phyloP scores from a whole-genome alignment of 2,329 filamentous ascomycete species.

The Aspergillus arachidicola region DNA sequence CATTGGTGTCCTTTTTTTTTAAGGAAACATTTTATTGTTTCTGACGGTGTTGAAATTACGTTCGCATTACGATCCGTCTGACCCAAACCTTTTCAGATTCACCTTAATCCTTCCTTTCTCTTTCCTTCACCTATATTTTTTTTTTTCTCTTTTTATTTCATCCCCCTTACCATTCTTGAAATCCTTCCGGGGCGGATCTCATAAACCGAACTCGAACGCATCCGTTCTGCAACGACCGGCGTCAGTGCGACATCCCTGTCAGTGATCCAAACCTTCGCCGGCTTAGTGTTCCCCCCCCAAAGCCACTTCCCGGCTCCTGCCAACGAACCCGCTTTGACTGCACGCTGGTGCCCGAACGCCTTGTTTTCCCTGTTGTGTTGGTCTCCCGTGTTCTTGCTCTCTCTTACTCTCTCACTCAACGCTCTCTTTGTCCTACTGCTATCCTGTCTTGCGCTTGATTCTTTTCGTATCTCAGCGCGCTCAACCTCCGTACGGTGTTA shows the following conservation, averaged over 20 bases:
- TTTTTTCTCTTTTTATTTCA: background rate
- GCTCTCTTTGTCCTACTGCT: slow-evolving; percentile 1
- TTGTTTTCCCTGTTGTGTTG: slow-evolving; percentile 34
- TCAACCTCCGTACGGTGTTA: background rate
- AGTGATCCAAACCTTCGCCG: slow-evolving; percentile 32
- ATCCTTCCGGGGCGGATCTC: background rate
- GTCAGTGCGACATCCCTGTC: slow-evolving; percentile 36
- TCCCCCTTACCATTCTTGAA: background rate
- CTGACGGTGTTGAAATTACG: slow-evolving; percentile 1
- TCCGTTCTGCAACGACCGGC: slow-evolving; percentile 26
- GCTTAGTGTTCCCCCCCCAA: slow-evolving; percentile 22
- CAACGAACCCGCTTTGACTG: slow-evolving; percentile 33
- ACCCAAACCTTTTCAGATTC: background rate
- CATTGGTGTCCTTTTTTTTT: background rate
- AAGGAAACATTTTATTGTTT: slow-evolving; percentile 4
- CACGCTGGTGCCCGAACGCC: slow-evolving; percentile 40
- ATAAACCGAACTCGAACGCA: slow-evolving; percentile 7
- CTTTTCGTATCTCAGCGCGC: background rate
- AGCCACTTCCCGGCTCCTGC: slow-evolving; percentile 30
- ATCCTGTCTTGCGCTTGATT: background rate
- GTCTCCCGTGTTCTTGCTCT: slow-evolving; percentile 21
- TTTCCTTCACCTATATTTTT: background rate
- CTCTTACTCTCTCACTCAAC: background rate
- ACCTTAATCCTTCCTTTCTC: background rate
- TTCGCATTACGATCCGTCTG: background rate